Conservation (phyloP, 1,284 basidiomycete species). For the Cystobasidiaceae sp. region DNA sequence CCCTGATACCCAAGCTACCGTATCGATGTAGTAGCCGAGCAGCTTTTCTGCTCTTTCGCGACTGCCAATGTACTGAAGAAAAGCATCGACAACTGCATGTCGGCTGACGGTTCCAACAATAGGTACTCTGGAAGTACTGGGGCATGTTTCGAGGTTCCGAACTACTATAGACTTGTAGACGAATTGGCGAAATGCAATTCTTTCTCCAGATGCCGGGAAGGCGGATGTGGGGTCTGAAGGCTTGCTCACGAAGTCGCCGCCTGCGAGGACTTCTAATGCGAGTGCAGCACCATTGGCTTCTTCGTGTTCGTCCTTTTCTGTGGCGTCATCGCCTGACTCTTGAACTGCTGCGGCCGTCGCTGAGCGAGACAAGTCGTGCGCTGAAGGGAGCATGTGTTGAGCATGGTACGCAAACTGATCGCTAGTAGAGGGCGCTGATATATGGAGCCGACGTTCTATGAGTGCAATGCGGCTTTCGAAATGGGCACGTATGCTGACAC, state of each 20-base stretch:
- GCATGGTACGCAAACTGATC: no score
- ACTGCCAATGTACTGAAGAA: background rate
- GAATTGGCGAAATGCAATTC: background rate
- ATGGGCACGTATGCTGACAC: constrained; percentile 11
- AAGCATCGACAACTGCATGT: constrained; percentile 12
- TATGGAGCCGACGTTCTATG: background rate
- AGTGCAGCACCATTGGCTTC: constrained; percentile 24
- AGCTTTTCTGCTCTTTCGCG: background rate
- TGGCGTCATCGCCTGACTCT: background rate
- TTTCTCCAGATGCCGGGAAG: background rate
- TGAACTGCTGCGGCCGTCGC: no score
- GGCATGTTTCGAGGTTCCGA: background rate
- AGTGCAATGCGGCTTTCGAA: constrained; percentile 13
- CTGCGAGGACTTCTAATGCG: constrained; percentile 19
- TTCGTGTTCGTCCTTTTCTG: constrained; percentile 18
- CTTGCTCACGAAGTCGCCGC: constrained; percentile 7
- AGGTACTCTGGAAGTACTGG: no score
- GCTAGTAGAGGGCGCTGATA: constrained; percentile 3
- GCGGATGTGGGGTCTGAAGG: background rate
- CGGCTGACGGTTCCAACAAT: background rate
- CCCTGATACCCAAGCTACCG: background rate
- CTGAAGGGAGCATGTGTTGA: no score
- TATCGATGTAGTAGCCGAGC: background rate
- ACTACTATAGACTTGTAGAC: background rate
- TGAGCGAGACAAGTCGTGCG: no score